These are phyloP conservation scores for Crassisporium funariophilum DNA, from an alignment of 768 basidiomycete genomes.

Conservation along the genomic window DNA sequence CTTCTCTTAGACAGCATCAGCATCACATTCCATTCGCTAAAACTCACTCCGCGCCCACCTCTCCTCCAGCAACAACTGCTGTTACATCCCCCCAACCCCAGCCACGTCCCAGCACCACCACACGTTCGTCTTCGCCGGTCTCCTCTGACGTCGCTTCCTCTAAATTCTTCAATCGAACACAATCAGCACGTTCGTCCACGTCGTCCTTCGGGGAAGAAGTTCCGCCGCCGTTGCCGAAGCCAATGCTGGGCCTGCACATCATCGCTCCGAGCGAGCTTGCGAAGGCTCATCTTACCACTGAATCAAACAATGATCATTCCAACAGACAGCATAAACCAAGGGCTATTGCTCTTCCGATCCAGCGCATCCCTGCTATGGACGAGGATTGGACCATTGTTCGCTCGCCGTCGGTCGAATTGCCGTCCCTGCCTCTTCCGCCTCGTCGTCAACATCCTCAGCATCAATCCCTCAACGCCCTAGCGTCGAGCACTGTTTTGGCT, in stretches of 20 bases:
- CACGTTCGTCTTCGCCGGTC: slow-evolving; percentile 62
- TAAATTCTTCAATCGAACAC: slow-evolving; percentile 48
- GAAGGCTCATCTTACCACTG: slow-evolving; percentile 17
- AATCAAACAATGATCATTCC: not conserved
- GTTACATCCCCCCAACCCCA: slow-evolving; percentile 6
- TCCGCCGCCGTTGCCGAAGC: slow-evolving; percentile 39
- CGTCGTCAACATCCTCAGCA: too few species aligned
- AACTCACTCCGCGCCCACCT: not conserved
- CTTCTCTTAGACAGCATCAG: not conserved
- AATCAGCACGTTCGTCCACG: slow-evolving; percentile 52
- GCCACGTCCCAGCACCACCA: slow-evolving; percentile 47
- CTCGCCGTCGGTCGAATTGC: slow-evolving; percentile 36
- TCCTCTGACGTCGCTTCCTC: slow-evolving; percentile 60
- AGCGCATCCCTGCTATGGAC: not conserved
- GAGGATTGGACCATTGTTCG: slow-evolving; percentile 37
- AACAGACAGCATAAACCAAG: not conserved
- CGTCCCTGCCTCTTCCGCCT: slow-evolving; percentile 43
- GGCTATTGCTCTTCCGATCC: not conserved
- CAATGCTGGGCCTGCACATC: slow-evolving; percentile 46
- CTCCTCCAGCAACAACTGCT: not conserved
- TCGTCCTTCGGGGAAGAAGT: slow-evolving; percentile 54
- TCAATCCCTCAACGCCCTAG: too few species aligned
- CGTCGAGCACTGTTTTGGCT: too few species aligned
- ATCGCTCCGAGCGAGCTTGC: slow-evolving; percentile 58
- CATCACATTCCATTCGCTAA: not conserved